Percentiles rank a stretch among this genome's conserved stretches.
phyloP scores from a whole-genome alignment of 805 yeast genomes.

The Isabelozyma heimii region DNA sequence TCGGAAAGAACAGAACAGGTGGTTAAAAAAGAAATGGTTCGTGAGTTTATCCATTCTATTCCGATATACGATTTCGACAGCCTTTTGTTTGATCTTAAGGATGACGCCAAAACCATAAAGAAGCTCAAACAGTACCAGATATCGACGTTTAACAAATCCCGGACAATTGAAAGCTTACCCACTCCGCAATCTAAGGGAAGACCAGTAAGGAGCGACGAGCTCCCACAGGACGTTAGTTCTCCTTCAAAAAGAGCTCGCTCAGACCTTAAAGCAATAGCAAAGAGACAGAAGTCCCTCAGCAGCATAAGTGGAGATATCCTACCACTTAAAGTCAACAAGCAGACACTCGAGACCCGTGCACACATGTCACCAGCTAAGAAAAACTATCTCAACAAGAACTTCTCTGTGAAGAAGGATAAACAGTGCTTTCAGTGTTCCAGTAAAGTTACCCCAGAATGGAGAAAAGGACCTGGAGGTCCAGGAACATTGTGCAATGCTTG shows the following conservation, averaged over 20 bases:
- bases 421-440: constrained; percentile 44
- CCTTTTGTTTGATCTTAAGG: neutral
- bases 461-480: constrained; percentile 76
- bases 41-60: neutral
- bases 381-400: neutral
- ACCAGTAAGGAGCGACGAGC: neutral
- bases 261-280: neutral
- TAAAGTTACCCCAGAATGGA: constrained; percentile 76
- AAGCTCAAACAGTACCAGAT: neutral
- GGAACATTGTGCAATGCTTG: constrained; percentile 81
- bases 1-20: neutral
- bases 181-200: neutral
- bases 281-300: neutral
- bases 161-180: neutral
- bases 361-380: neutral
- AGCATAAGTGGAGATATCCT: neutral
- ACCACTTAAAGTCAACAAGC: neutral
- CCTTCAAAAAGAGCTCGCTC: neutral
- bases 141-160: neutral
- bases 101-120: neutral
- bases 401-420: neutral
- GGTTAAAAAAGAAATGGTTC: neutral
- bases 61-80: neutral
- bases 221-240: neutral
- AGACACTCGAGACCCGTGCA: neutral